These are phyloP conservation scores for Phytophthora palmivora DNA, from an alignment of 352 stramenopile species.

Conservation along the genomic window DNA sequence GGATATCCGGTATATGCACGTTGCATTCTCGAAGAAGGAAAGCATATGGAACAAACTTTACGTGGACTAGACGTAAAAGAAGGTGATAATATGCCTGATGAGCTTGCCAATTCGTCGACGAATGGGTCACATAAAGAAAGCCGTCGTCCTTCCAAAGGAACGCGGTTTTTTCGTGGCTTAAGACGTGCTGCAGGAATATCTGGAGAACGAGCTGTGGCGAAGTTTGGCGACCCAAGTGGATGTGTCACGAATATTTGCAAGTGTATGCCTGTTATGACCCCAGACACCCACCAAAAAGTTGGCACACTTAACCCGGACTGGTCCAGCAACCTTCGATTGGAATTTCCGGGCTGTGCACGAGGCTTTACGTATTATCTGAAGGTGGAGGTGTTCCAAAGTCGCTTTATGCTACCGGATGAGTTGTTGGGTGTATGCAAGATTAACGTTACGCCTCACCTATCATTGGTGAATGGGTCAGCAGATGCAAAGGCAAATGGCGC, in stretches of 20 bases:
- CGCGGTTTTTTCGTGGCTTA: slow-evolving; percentile 74
- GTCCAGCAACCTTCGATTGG: slow-evolving; percentile 76
- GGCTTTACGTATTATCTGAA: slow-evolving; percentile 84
- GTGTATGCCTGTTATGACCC: slow-evolving; percentile 35
- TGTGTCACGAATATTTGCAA: slow-evolving; percentile 84
- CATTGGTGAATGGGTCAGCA: slow-evolving; percentile 77
- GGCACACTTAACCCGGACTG: slow-evolving; percentile 63
- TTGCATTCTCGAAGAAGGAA: slow-evolving; percentile 81
- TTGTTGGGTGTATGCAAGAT: slow-evolving; percentile 86
- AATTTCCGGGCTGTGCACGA: slow-evolving; percentile 77
- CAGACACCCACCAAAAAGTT: slow-evolving; percentile 33
- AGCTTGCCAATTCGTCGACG: slow-evolving; percentile 24
- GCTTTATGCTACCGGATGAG: slow-evolving; percentile 83
- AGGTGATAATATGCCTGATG: slow-evolving; percentile 28
- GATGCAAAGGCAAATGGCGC: slow-evolving; percentile 85
- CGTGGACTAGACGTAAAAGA: slow-evolving; percentile 66
- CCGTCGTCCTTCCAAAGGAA: slow-evolving; percentile 65
- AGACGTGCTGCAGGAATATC: slow-evolving; percentile 78
- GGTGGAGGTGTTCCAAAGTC: slow-evolving; percentile 85
- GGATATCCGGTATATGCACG: slow-evolving; percentile 71
- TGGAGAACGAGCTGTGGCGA: slow-evolving; percentile 71
- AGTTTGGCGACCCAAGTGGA: slow-evolving; percentile 74
- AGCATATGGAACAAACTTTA: slow-evolving; percentile 75
- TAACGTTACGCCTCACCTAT: slow-evolving; percentile 86
- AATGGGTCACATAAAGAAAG: slow-evolving; percentile 41